Percentiles rank a stretch among this genome's conserved stretches.
These are phyloP conservation scores for Vigna mungo DNA, from an alignment of 306 rosid species.

Conservation along the genomic window DNA sequence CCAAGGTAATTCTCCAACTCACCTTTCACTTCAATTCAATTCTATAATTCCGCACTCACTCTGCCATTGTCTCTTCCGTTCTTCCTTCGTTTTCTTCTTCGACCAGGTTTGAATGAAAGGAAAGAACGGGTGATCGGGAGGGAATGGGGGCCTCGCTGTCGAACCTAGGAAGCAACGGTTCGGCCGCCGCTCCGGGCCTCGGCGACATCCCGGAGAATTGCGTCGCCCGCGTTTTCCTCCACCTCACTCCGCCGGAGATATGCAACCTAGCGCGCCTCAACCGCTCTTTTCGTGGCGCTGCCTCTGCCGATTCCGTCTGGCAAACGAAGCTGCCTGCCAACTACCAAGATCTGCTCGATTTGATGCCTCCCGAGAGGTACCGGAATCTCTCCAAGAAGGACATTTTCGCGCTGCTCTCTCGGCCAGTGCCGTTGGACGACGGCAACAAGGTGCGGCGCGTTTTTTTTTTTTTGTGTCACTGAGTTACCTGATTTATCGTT, in stretches of 20 bases:
- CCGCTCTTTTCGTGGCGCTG: constrained; percentile 86
- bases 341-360: constrained; percentile 72
- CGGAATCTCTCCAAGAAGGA: constrained; percentile 71
- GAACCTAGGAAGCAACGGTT: constrained; percentile 68
- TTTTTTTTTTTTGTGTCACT: neutral
- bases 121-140: neutral
- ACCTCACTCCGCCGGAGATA: constrained; percentile 89
- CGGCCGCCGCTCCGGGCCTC: constrained; percentile 68
- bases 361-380: constrained; percentile 67
- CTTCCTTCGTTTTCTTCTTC: neutral
- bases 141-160: constrained; percentile 88
- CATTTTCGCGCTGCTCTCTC: constrained; percentile 74
- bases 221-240: constrained; percentile 84
- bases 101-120: neutral
- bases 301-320: constrained; percentile 91
- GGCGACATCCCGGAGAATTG: constrained; percentile 95
- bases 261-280: constrained; percentile 88
- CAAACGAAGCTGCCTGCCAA: constrained; percentile 77
- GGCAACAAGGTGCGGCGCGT: constrained; percentile 65
- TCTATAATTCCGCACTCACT: neutral
- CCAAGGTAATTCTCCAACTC: too few relatives aligned
- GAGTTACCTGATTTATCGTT: neutral
- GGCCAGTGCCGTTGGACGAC: constrained; percentile 69
- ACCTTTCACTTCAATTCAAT: too few relatives aligned
- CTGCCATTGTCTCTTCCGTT: neutral